Base-by-base conservation (phyloP, 352 stramenopile species). In the Phytophthora kernoviae region DNA sequence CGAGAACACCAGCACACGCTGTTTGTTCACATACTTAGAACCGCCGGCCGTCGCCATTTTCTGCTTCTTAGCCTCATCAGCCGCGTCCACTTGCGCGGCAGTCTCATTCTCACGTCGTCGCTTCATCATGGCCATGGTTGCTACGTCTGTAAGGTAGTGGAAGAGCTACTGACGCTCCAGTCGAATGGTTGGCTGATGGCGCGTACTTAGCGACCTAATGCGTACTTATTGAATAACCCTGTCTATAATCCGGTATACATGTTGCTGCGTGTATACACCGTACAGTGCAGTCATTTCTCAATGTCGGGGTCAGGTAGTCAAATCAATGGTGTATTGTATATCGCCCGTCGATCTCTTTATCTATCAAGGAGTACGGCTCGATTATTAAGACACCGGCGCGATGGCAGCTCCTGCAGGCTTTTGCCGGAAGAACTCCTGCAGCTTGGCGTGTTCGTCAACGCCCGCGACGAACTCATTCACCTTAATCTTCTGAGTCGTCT, bases 1-100 rank as follows among this genome's bases (percentile, higher is more conserved):
- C 53, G 81, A 95, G 59, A 98, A 96, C 45, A 98, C 88, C 27
- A 98, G 82, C 64, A 96, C 87, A 27, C 93, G 88, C 76, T 98
- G 91, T 73, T 98, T 97, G 83, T 97, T 98, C 9, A 88, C 42
- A 68, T 96, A 98, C 55, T 76, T 77, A 42, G 24, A 65, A 47
- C 61, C 72, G 33, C 64, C 72, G 1, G 68, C 57, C 10, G 58
- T 60, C 7, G 49, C 58, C 47, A 81, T 44, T 30, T 69, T 68
- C 47, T 79, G 56, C 59, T 81, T 79, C 52, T 79, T 84, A 37
- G 58, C 50, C 14, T 71, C 62, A 4, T 65, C 64, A 10, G 36
- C 53, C 26, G 63, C 62, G 18, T 69, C 66, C 46, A 54, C 52
- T 59, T 75, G 71, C 51, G 65, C 68, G 10, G 60, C 61, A 26